Evolutionary conservation across 495 filamentous ascomycete species (phyloP), one percentile per base, ranked within the genome.

Genomic region (Corynascus novoguineensis): DNA sequence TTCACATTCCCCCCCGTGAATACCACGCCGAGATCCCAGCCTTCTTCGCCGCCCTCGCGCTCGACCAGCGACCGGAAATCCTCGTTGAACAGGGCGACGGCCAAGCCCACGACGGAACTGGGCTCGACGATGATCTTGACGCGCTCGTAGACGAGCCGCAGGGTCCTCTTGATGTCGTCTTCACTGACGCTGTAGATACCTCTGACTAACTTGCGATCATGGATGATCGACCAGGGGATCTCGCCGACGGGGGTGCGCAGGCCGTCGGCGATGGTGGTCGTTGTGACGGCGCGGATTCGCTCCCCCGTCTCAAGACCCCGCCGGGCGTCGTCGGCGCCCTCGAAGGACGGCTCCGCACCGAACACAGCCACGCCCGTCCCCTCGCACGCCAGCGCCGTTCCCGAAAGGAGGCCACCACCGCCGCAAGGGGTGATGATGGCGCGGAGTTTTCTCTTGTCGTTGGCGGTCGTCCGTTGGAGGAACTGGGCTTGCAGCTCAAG

Each of bases 111-210:
- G 3, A 86, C 90, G 3, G 92, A 82, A 69, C 88, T 92, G 46
- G 93, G 93, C 76, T 98, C 93, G 24, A 97, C 81, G 41, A 96
- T 81, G 41, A 95, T 73, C 82, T 97, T 97, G 81, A 96, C 84
- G 56, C 92, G 72, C 78, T 98, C 92, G 65, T 92, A 68, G 29
- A 92, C 87, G 63, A 97, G 67, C 58, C 76, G 71, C 82, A 97
- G 75, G 4, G 92, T 87, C 10, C 71, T 71, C 71, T 81, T 81
- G 70, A 98, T 96, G 74, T 96, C 82, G 60, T 84, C 84, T 68
- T 97, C 93, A 8, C 75, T 83, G 0, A 92, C 93, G 37, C 79
- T 77, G 73, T 81, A 96, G 58, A 96, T 83, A 3, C 84, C 89
- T 4, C 71, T 60, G 0, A 95, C 86, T 60, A 91, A 81, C n/a